phyloP scores from a whole-genome alignment of 1,139 yeast genomes.

The Debaryomycetaceae sp. region DNA sequence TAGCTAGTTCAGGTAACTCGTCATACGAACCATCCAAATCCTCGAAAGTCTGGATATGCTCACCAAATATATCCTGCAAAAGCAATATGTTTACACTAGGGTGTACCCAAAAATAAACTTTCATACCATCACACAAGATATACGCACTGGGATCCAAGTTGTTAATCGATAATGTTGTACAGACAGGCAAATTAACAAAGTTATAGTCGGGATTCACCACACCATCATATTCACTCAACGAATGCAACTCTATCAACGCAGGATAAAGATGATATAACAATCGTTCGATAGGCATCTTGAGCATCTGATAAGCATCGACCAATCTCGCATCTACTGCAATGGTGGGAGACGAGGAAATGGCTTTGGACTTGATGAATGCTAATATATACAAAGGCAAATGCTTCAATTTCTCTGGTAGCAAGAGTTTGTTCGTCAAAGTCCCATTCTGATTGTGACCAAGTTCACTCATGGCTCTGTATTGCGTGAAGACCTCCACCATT shows the following conservation, averaged over 20 bases:
- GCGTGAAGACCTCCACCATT: conserved; percentile 69
- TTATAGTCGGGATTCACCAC: conserved; percentile 40
- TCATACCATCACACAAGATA: conserved; percentile 66
- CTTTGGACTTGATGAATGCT: conserved; percentile 64
- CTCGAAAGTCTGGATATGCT: conserved; percentile 34
- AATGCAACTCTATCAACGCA: conserved; percentile 70
- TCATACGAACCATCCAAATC: conserved; percentile 50
- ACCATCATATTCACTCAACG: conserved; percentile 56
- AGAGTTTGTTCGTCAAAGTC: conserved; percentile 58
- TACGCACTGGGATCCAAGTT: conserved; percentile 74
- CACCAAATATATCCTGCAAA: conserved; percentile 73
- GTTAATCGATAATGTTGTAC: conserved; percentile 42
- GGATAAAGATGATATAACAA: conserved; percentile 76
- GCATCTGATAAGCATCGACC: conserved; percentile 52
- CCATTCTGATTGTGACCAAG: conserved; percentile 47
- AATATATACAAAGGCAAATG: conserved; percentile 68
- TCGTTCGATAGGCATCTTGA: conserved; percentile 54
- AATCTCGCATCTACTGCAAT: conserved; percentile 56
- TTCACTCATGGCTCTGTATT: conserved; percentile 60
- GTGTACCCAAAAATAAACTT: conserved; percentile 67
- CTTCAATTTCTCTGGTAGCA: conserved; percentile 78
- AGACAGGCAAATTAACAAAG: conserved; percentile 50
- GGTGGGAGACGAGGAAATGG: conserved; percentile 52
- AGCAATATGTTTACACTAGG: conserved; percentile 65
- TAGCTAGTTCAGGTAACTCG: conserved; percentile 68